Base-by-base conservation (phyloP, 805 yeast genomes). In the Spathaspora gorwiae region DNA sequence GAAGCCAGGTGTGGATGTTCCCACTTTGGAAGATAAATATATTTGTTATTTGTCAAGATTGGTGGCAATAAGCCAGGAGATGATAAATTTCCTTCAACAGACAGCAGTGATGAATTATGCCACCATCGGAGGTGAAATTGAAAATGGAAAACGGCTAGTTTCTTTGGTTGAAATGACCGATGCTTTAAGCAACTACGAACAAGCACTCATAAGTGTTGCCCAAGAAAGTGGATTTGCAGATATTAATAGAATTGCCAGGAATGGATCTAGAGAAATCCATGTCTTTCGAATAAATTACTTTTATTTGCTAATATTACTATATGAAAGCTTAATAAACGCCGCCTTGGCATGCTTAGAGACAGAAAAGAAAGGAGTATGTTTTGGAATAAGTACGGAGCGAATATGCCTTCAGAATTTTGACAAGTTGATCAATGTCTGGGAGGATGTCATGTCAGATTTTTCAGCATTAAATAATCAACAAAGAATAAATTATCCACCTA, bases 251-350 rank as follows among this genome's bases (percentile, higher is more conserved):
- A 45, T 62, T n/a, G 39, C 51, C 24, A 35, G 37, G 26, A 35
- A 52, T 24, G 47, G 51, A 35, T 60, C 73, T 1, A 66, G 66
- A 48, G 75, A 69, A 48, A 65, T 66, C 40, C 61, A 64, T 51
- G 53, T 73, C 24, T 53, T 75, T 13, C 67, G 72, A 3, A 66
- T 78, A 13, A 70, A 75, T 7, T 78, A 76, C 54, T 74, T 76
- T 53, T 81, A 78, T 51, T 55, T 77, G 30, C 53, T 76, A 36
- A 72, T 77, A 73, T 66, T 76, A 27, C 68, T 75, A 64, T 75
- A 78, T 51, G 82, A 78, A 51, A 75, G 70, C 48, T 64, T 76
- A 26, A 76, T 76, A n/a, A 73, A 75, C 54, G 60, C 70, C 43
- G 54, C 53, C 38, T 51, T 64, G 39, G 37, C n/a, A 12, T 19